Evolutionary conservation across 768 basidiomycete species (phyloP), one percentile per base, ranked within the genome.

Genomic region (Termitomyces sp.): DNA sequence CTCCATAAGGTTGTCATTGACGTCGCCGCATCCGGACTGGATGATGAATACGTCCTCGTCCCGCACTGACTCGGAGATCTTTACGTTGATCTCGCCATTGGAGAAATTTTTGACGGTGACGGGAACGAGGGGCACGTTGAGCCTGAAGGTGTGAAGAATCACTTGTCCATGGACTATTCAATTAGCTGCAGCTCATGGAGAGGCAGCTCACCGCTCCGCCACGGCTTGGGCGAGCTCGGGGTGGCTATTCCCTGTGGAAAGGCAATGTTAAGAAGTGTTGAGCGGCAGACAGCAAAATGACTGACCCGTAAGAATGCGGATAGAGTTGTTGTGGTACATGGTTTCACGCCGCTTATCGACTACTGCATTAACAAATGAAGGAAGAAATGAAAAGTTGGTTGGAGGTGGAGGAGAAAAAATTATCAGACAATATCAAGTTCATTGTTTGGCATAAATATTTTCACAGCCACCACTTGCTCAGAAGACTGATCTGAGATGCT

Each of bases 21-120:
- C 93, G 67, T 94, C 93, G 70, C 78, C 76, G 73, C 85, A 90
- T 32, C 89, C 88, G 14, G 91, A 88, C 76, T 99, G 97, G 71
- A 99, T 84, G 79, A 99, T 97, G 79, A 98, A 99, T 28, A 98
- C 94, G 72, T 99, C 97, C 74, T 94, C 94, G 73, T 98, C 96
- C 47, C 97, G 88, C 46, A 99, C 88, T 56, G 92, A 94, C 75
- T 98, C 95, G 52, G 86, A 81, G 63, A 98, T 97, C 73, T 90
- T 94, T 76, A 95, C 90, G 72, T 90, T 92, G 69, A 91, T 92
- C 76, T 98, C 96, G 66, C 94, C 94, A 66, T 94, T 94, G 61
- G 92, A 93, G 74, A 95, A 96, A 67, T 90, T 91, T 72, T 87
- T 85, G 70, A 89, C 92, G 63, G 83, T 90, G 77, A 83, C 89